phyloP scores from a whole-genome alignment of 177 flowering plant genomes.

The Vitis hybrid region DNA sequence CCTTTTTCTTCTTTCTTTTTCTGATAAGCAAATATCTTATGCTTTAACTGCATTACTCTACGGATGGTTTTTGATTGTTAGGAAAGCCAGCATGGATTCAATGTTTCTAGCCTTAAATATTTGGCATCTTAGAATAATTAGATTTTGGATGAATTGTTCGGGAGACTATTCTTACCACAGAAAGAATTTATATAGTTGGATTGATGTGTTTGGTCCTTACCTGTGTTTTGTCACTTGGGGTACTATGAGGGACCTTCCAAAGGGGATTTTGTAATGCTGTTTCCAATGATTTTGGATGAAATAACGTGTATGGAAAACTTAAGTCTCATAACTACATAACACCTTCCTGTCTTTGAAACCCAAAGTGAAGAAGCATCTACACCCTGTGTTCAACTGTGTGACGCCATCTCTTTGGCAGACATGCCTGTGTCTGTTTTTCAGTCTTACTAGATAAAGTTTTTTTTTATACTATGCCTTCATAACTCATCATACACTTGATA shows the following conservation, averaged over 20 bases:
- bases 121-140: too few relatives aligned
- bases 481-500: slow-evolving; percentile 10
- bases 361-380: background rate
- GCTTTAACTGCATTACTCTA: too few relatives aligned
- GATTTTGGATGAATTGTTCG: background rate
- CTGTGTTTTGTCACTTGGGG: too few relatives aligned
- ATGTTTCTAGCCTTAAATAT: too few relatives aligned
- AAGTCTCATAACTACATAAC: background rate
- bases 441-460: slow-evolving; percentile 1
- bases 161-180: too few relatives aligned
- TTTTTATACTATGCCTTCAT: slow-evolving; percentile 1
- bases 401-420: background rate
- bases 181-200: background rate
- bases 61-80: too few relatives aligned
- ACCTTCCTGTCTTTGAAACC: background rate
- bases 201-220: too few relatives aligned
- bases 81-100: too few relatives aligned
- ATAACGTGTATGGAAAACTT: background rate
- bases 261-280: background rate
- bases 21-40: too few relatives aligned
- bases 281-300: background rate
- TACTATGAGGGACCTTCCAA: background rate
- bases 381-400: background rate
- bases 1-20: too few relatives aligned
- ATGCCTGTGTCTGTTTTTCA: background rate